phyloP scores from a whole-genome alignment of 1,139 yeast species.

The Kluyveromyces sp. region DNA sequence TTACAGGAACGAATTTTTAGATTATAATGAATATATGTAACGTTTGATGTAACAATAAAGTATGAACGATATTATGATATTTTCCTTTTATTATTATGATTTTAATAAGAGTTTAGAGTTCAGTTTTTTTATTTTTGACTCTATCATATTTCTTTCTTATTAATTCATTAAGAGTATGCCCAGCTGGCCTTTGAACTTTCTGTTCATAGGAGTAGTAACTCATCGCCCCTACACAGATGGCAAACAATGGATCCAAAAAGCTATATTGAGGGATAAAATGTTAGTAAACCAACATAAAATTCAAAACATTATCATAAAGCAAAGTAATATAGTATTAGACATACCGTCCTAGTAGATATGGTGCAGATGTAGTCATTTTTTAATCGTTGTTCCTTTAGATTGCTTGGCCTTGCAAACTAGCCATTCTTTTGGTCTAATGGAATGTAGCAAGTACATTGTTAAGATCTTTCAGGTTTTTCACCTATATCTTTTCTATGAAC shows the following conservation, averaged over 20 bases:
- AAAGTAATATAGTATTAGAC: background rate
- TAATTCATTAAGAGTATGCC: conserved; percentile 50
- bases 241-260: conserved; percentile 50
- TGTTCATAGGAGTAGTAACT: conserved; percentile 56
- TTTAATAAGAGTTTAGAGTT: background rate
- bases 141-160: conserved; percentile 28
- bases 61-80: background rate
- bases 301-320: too few species aligned
- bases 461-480: too few species aligned
- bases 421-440: too few species aligned
- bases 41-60: background rate
- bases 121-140: background rate
- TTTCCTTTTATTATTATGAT: background rate
- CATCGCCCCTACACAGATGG: conserved; percentile 46
- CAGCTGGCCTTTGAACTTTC: conserved; percentile 46
- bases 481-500: too few species aligned
- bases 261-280: conserved; percentile 5
- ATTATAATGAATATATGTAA: too few species aligned
- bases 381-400: background rate
- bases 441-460: too few species aligned
- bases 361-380: conserved; percentile 12
- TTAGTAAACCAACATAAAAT: background rate
- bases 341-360: conserved; percentile 19
- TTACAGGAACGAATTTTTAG: background rate
- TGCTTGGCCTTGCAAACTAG: too few species aligned